Percentiles rank a stretch among this genome's conserved stretches.
These are phyloP conservation scores for Vachellia collinsii DNA, from an alignment of 306 rosid genomes.

Conservation along the genomic window DNA sequence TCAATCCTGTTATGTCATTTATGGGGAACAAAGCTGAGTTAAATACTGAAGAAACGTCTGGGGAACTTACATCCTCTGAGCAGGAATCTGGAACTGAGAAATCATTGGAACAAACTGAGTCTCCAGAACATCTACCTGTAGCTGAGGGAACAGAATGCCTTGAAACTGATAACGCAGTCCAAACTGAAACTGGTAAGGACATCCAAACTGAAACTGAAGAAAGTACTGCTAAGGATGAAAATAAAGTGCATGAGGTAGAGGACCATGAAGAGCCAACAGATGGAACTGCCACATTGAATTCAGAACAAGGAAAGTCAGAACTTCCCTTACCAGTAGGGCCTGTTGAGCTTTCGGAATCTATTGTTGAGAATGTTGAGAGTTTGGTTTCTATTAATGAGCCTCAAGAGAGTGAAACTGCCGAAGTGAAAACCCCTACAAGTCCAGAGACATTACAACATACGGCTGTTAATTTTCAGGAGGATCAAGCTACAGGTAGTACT, in stretches of 20 bases:
- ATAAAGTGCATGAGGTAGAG: constrained; percentile 33
- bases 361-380: constrained; percentile 39
- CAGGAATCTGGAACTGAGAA: constrained; percentile 39
- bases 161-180: constrained; percentile 18
- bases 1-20: constrained; percentile 67
- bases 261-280: constrained; percentile 33
- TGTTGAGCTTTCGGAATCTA: constrained; percentile 42
- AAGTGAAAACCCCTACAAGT: constrained; percentile 34
- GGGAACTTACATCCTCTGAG: constrained; percentile 36
- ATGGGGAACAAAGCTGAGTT: constrained; percentile 60
- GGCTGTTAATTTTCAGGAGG: constrained; percentile 36
- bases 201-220: constrained; percentile 37
- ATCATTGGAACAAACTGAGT: constrained; percentile 41
- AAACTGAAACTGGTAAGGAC: constrained; percentile 27
- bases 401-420: constrained; percentile 45
- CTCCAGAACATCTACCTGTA: constrained; percentile 34
- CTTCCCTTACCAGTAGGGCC: constrained; percentile 38
- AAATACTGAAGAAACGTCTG: constrained; percentile 41
- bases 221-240: constrained; percentile 36
- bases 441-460: constrained; percentile 36
- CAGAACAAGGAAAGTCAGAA: constrained; percentile 42
- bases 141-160: constrained; percentile 39
- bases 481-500: constrained; percentile 45
- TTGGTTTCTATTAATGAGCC: constrained; percentile 35
- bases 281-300: constrained; percentile 34